Evolutionary conservation across 495 filamentous ascomycete genomes (phyloP), one percentile per base, ranked within the genome.

Genomic region (Penicillium verhagenii): DNA sequence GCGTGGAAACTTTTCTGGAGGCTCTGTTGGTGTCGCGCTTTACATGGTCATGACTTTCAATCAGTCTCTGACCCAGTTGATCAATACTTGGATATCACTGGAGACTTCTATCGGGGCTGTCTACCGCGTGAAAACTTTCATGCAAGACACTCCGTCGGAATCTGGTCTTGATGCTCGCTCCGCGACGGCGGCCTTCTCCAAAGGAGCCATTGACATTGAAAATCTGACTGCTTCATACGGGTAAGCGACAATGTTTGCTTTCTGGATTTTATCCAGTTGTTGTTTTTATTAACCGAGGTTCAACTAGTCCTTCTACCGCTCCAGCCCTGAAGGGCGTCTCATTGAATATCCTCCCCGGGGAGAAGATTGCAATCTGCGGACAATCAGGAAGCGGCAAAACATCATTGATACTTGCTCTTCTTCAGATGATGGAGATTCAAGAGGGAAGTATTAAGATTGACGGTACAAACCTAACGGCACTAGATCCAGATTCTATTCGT

Each of bases 11-110:
- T 54, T 48, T 25, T 46, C 16, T 18, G 35, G 45, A 3, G 50
- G 54, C 6, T 31, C n/a, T 10, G 18, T 61, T 1, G 88, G 88
- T 6, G 88, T 91, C 40, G 83, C 86, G 1, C 60, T 91, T 26
- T 71, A 71, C 67, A 39, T 88, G 84, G 56, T 80, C 77, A 1
- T 76, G 80, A 38, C 47, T 8, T 74, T 78, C 77, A 84, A 47
- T 19, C 13, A 28, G 8, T 13, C n/a, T 19, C 7, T 54, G 11
- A 33, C 23, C 8, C 31, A 47, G 19, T 6, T 24, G 4, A 43
- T 56, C 38, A n/a, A 18, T 0, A 50, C 35, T 4, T 91, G 51
- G 82, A 84, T 77, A 0, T 50, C 60, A 20, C 54, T 84, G 10
- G 81, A 85, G 47, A 78, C 75, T 1, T 81, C 74, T 0, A 68